Conservation (phyloP, 1,139 yeast species). For the Wickerhamomyces sp. region DNA sequence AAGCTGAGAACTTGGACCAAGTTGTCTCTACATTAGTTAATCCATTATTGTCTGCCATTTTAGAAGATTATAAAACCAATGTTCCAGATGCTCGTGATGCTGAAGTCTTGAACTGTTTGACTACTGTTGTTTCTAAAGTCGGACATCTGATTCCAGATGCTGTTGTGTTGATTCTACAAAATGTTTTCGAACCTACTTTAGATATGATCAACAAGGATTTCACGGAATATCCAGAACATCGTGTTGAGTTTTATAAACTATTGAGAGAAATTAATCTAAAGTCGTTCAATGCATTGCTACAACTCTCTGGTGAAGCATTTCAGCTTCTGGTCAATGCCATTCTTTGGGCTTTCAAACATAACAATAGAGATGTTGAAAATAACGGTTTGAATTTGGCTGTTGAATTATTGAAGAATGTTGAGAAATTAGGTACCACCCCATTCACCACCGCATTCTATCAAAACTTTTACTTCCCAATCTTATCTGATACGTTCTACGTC, state of each 20-base stretch:
- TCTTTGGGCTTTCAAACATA: slow-evolving; percentile 97
- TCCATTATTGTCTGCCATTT: slow-evolving; percentile 78
- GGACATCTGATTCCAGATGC: slow-evolving; percentile 90
- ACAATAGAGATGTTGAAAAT: slow-evolving; percentile 91
- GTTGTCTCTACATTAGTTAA: slow-evolving; percentile 80
- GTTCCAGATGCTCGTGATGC: slow-evolving; percentile 98
- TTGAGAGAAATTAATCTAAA: slow-evolving; percentile 81
- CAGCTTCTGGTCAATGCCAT: slow-evolving; percentile 89
- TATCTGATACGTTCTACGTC: slow-evolving; percentile 88
- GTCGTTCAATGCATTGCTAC: slow-evolving; percentile 80
- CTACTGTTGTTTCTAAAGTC: slow-evolving; percentile 81
- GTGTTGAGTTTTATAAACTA: slow-evolving; percentile 91
- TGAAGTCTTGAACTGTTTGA: slow-evolving; percentile 92
- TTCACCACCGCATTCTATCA: slow-evolving; percentile 85
- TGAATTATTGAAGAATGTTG: slow-evolving; percentile 80
- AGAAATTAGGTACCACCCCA: slow-evolving; percentile 67
- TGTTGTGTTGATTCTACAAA: slow-evolving; percentile 79
- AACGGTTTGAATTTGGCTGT: slow-evolving; percentile 78
- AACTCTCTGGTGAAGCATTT: slow-evolving; percentile 89
- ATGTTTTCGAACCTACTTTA: slow-evolving; percentile 90
- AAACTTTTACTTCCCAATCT: slow-evolving; percentile 82
- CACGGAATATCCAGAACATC: slow-evolving; percentile 95
- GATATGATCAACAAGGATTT: slow-evolving; percentile 95
- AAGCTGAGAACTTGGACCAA: slow-evolving; percentile 82
- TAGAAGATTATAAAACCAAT: slow-evolving; percentile 82